phyloP scores from a whole-genome alignment of 352 stramenopile genomes.

The Pythium scleroteichum region DNA sequence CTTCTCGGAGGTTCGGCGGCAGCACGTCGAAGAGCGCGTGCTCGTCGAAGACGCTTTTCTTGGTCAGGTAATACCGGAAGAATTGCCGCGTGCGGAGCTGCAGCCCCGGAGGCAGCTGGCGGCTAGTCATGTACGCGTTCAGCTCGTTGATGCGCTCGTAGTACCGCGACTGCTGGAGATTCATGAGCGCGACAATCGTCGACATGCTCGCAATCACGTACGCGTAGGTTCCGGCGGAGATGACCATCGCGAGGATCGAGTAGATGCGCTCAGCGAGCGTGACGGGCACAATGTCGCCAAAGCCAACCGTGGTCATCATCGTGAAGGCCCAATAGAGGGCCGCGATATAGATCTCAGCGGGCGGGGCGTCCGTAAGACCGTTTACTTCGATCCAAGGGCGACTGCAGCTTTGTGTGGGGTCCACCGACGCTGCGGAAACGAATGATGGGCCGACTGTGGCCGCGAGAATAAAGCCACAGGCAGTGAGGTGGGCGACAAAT shows the following conservation, averaged over 20 bases:
- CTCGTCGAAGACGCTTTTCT: conserved; percentile 46
- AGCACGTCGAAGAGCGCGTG: conserved; percentile 22
- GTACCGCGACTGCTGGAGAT: conserved; percentile 46
- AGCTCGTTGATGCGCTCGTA: conserved; percentile 59
- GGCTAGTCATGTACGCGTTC: conserved; percentile 53
- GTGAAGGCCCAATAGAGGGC: conserved; percentile 75
- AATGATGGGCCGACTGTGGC: conserved; percentile 13
- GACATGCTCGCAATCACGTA: conserved; percentile 71
- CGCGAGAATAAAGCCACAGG: conserved; percentile 31
- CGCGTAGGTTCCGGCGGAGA: conserved; percentile 67
- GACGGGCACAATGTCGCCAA: conserved; percentile 62
- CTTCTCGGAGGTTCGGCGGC: conserved; percentile 17
- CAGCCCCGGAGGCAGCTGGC: conserved; percentile 38
- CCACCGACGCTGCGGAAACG: not conserved
- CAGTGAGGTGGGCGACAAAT: conserved; percentile 31
- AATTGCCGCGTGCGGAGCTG: conserved; percentile 38
- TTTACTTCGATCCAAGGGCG: conserved; percentile 25
- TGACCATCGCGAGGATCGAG: conserved; percentile 68
- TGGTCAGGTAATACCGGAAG: conserved; percentile 36
- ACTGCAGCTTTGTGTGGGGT: not conserved
- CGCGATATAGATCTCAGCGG: conserved; percentile 47
- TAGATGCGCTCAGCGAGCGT: conserved; percentile 38
- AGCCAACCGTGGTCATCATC: conserved; percentile 76
- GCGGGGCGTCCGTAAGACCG: conserved; percentile 10
- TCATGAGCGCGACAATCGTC: conserved; percentile 47